phyloP scores from a whole-genome alignment of 768 basidiomycete species.

The Rubroboletus pulcherrimus region DNA sequence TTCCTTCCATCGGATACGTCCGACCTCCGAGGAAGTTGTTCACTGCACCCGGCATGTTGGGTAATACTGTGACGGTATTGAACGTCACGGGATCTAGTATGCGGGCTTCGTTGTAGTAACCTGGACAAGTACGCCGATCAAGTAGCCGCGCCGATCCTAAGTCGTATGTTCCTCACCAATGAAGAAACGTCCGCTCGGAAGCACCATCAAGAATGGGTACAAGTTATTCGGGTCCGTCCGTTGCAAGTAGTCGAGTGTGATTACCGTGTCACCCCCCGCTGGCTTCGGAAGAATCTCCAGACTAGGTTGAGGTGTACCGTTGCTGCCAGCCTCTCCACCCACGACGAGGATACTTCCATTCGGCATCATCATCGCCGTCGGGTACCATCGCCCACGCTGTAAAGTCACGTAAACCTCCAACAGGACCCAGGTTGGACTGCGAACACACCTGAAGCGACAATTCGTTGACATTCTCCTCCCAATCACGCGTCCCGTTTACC shows the following conservation, averaged over 20 bases:
- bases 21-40: slow-evolving; percentile 70
- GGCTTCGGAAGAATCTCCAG: slow-evolving; percentile 71
- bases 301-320: slow-evolving; percentile 61
- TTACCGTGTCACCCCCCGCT: slow-evolving; percentile 56
- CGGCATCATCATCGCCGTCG: slow-evolving; percentile 61
- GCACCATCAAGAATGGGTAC: slow-evolving; percentile 71
- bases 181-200: slow-evolving; percentile 69
- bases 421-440: too few relatives aligned
- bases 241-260: slow-evolving; percentile 61
- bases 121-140: slow-evolving; percentile 30
- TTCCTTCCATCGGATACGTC: slow-evolving; percentile 74
- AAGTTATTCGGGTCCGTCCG: slow-evolving; percentile 78
- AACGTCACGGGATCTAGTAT: slow-evolving; percentile 68
- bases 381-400: slow-evolving; percentile 70
- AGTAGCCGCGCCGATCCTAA: background rate
- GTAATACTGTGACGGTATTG: slow-evolving; percentile 52
- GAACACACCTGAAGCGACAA: slow-evolving; percentile 56
- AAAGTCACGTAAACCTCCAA: background rate
- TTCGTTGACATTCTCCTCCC: slow-evolving; percentile 65
- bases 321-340: slow-evolving; percentile 74
- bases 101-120: slow-evolving; percentile 79
- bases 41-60: slow-evolving; percentile 74
- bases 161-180: slow-evolving; percentile 46
- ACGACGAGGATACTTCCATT: slow-evolving; percentile 74
- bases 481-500: slow-evolving; percentile 71